Evolutionary conservation across 345 rosid genomes (phyloP).

Genomic region (Angophora floribunda): DNA sequence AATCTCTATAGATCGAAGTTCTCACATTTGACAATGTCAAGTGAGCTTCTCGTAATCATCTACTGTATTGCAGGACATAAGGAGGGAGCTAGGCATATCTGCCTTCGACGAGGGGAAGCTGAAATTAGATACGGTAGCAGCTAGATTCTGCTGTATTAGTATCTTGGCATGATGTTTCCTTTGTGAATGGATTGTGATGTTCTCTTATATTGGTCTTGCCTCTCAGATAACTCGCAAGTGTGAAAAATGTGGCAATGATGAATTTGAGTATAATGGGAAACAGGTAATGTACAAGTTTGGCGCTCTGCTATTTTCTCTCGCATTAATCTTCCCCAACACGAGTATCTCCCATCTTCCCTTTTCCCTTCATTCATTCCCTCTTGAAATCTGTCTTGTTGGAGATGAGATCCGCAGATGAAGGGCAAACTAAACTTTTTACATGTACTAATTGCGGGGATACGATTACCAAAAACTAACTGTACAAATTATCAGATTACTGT

Average conservation of each 20-base stretch:
- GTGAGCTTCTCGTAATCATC: background rate
- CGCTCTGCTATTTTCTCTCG: background rate
- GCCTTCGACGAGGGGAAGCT: conserved; percentile 5
- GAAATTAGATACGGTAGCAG: conserved; percentile 6
- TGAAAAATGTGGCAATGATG: conserved; percentile 24
- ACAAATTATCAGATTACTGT: background rate
- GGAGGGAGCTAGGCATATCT: conserved; percentile 29
- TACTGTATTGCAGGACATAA: conserved; percentile 15
- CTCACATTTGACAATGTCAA: background rate
- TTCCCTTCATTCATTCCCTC: background rate
- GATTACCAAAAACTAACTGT: background rate
- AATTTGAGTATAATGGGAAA: conserved; percentile 21
- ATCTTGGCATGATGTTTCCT: background rate
- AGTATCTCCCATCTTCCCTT: background rate
- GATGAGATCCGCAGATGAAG: conserved; percentile 44
- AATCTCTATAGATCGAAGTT: background rate
- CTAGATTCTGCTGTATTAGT: background rate
- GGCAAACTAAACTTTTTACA: conserved; percentile 18
- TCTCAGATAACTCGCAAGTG: conserved; percentile 15
- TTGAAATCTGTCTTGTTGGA: background rate
- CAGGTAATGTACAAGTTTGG: conserved; percentile 11
- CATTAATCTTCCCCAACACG: background rate
- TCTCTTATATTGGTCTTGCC: background rate
- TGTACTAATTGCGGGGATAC: conserved; percentile 19
- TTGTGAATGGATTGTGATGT: background rate